These are phyloP conservation scores for Bipolaris oryzae DNA, from an alignment of 2,329 filamentous ascomycete species.

Conservation along the genomic window DNA sequence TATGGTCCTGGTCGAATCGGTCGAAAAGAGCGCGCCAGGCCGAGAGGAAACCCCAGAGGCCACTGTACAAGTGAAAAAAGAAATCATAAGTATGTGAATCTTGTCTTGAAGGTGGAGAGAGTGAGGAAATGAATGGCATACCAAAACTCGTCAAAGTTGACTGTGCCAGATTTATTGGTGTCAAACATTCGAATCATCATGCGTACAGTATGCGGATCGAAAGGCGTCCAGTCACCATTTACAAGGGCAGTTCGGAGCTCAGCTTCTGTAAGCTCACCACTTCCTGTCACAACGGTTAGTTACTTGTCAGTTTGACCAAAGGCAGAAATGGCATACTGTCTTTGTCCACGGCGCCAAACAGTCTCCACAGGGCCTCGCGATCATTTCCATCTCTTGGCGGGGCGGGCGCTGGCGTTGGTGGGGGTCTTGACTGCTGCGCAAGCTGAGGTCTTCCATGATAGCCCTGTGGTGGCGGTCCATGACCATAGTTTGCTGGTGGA, in stretches of 20 bases:
- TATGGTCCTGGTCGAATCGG: conserved; percentile 87
- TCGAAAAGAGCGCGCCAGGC: conserved; percentile 95
- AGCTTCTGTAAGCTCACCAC: conserved; percentile 80
- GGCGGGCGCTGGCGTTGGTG: conserved; percentile 57
- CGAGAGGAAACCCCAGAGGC: conserved; percentile 92
- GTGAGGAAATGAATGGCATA: conserved; percentile 28
- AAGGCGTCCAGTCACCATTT: conserved; percentile 94
- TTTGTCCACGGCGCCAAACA: conserved; percentile 92
- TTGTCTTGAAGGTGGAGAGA: not conserved
- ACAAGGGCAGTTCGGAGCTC: conserved; percentile 91
- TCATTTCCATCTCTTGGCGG: conserved; percentile 66
- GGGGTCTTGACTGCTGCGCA: conserved; percentile 52
- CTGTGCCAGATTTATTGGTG: conserved; percentile 83
- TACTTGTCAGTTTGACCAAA: not conserved
- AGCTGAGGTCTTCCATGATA: conserved; percentile 69
- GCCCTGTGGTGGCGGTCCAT: conserved; percentile 63
- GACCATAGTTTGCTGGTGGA: conserved; percentile 58
- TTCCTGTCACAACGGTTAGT: conserved; percentile 56
- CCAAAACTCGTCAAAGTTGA: conserved; percentile 96
- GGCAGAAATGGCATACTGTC: conserved; percentile 60
- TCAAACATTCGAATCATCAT: conserved; percentile 99
- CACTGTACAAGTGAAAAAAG: conserved; percentile 50
- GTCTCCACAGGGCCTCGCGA: conserved; percentile 73
- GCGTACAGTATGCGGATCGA: conserved; percentile 89
- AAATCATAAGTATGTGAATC: conserved; percentile 9